phyloP scores from a whole-genome alignment of 2,329 filamentous ascomycete species.

The Colletotrichum ledebouriae region DNA sequence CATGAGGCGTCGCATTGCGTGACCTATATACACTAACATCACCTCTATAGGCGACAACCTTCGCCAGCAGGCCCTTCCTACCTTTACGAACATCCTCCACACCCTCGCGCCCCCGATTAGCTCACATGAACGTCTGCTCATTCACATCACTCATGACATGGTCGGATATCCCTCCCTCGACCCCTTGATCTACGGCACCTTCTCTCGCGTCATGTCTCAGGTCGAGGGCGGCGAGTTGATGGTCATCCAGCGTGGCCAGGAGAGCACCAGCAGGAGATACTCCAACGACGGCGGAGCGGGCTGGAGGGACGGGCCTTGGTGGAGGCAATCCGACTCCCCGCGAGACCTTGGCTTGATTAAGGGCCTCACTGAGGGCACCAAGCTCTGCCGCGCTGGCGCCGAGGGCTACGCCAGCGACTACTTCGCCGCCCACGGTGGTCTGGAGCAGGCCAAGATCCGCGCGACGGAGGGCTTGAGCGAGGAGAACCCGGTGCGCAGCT shows the following conservation, averaged over 20 bases:
- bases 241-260: constrained; percentile 92
- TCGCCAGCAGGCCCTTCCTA: constrained; percentile 87
- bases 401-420: constrained; percentile 91
- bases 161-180: constrained; percentile 95
- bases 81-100: constrained; percentile 94
- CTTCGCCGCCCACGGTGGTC: constrained; percentile 81
- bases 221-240: constrained; percentile 96
- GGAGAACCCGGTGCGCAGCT: constrained; percentile 89
- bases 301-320: constrained; percentile 98
- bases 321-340: constrained; percentile 78
- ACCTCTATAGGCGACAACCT: constrained; percentile 81
- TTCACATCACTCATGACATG: constrained; percentile 97
- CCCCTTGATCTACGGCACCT: constrained; percentile 90
- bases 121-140: constrained; percentile 95
- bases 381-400: constrained; percentile 89
- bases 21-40: constrained; percentile 4
- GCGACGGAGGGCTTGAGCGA: constrained; percentile 85
- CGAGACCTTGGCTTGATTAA: constrained; percentile 85
- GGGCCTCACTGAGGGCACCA: constrained; percentile 87
- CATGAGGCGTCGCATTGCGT: neutral
- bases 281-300: constrained; percentile 72
- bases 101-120: constrained; percentile 96
- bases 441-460: constrained; percentile 83
- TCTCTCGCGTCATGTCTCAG: constrained; percentile 97
- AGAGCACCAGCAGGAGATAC: constrained; percentile 78